Evolutionary conservation across 148 eudicot genomes (phyloP).

Genomic region (Camellia japonica): DNA sequence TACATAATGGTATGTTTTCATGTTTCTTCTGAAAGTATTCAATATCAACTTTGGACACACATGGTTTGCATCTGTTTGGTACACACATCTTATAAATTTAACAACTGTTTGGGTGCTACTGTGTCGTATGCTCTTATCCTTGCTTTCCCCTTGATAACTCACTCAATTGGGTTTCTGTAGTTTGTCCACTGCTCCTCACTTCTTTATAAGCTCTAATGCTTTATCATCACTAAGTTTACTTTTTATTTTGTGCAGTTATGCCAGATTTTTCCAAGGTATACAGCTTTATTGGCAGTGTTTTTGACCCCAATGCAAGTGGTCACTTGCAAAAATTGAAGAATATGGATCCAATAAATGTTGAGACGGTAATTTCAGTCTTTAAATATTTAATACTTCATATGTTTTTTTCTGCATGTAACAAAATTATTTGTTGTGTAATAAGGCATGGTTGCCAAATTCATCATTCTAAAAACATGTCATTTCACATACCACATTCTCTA

Average conservation of each 20-base stretch:
- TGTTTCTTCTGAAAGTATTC: too few relatives aligned
- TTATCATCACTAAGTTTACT: background rate
- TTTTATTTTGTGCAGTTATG: slow-evolving; percentile 47
- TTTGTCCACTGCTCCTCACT: background rate
- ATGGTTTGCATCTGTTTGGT: background rate
- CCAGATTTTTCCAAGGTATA: slow-evolving; percentile 87
- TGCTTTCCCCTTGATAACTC: background rate
- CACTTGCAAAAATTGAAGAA: slow-evolving; percentile 63
- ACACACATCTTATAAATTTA: too few relatives aligned
- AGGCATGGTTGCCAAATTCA: background rate
- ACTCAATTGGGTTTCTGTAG: slow-evolving; percentile 1
- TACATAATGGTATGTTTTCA: too few relatives aligned
- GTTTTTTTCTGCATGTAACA: background rate
- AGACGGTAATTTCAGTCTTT: slow-evolving; percentile 54
- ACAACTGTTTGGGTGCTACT: background rate
- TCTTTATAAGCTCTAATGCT: too few relatives aligned
- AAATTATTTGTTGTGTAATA: background rate
- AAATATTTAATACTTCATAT: background rate
- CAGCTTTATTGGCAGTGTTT: slow-evolving; percentile 80
- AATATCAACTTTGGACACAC: background rate
- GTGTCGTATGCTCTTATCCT: background rate
- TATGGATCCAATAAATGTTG: slow-evolving; percentile 81
- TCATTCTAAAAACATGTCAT: background rate
- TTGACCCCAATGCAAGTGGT: slow-evolving; percentile 60
- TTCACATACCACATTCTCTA: too few relatives aligned